Evolutionary conservation across 108 stramenopile genomes (phyloP), one percentile per base, ranked within the genome.

Genomic region (Cyclotella atomus): DNA sequence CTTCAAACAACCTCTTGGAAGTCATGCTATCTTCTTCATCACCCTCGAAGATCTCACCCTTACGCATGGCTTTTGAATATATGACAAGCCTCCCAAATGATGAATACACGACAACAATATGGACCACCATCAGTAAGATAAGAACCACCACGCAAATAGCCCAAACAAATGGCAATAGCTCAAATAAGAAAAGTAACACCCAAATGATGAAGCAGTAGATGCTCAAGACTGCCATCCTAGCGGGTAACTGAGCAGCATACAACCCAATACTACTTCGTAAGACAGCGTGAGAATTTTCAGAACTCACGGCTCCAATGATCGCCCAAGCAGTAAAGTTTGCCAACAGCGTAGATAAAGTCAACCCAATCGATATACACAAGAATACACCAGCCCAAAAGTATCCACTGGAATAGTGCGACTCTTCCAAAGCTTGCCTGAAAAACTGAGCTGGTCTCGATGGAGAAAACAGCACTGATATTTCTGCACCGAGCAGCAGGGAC

Each of bases 61-160:
- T 62, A 2, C 83, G 60, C 85, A 90, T 87, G 38, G 89, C 89
- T 34, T 81, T 84, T 0, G 84, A 64, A 50, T 90, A 85, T 85
- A 90, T 88, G 27, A 90, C 86, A 43, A 87, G 54, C 14, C 89
- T 63, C 45, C 89, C 89, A 70, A 90, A 85, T 21, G 84, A 62
- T 10, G 63, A 71, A 61, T 88, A 87, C 3, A 71, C 72, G 2
- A 64, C 55, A n/a, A 88, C 83, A 25, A 85, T 71, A 63, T 90
- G 85, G 0, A 83, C 16, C 47, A 87, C 79, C 16, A 87, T 28
- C 24, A 46, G 54, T 19, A 81, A 33, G 21, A 69, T 69, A 19
- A 70, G 27, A 6, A 75, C 20, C 12, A 73, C 29, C 1, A 85
- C 34, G 9, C 65, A 15, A 12, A 71, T 35, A 23, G 79, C 68